Evolutionary conservation across 345 rosid species (phyloP).

Genomic region (Trapa incisa): DNA sequence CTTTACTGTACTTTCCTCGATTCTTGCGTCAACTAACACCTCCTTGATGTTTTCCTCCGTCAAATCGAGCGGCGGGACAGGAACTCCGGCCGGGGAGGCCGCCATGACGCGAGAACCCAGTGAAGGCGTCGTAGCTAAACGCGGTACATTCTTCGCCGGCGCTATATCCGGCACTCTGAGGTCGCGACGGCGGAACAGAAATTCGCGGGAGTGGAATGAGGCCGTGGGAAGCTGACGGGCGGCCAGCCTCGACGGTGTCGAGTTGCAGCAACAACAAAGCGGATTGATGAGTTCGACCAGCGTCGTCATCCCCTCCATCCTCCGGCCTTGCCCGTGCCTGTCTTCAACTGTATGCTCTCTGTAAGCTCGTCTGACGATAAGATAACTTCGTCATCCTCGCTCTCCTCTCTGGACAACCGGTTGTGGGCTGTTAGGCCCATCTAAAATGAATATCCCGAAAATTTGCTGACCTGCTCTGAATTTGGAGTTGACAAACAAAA

Average conservation of each 20-base stretch:
- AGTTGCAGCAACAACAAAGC: neutral
- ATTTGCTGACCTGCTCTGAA: too few species aligned
- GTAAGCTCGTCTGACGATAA: too few species aligned
- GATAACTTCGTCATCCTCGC: too few species aligned
- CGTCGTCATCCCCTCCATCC: neutral
- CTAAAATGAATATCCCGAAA: too few species aligned
- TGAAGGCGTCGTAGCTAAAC: neutral
- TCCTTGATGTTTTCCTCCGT: slow-evolving; percentile 67
- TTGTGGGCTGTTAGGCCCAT: too few species aligned
- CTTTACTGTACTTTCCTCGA: slow-evolving; percentile 33
- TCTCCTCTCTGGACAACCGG: too few species aligned
- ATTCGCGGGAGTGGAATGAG: neutral
- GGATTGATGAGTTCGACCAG: neutral
- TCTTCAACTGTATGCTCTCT: too few species aligned
- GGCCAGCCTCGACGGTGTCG: neutral
- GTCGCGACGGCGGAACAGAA: neutral
- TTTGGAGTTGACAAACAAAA: neutral
- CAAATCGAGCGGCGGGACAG: slow-evolving; percentile 64
- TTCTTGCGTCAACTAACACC: slow-evolving; percentile 60
- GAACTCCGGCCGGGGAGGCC: slow-evolving; percentile 35
- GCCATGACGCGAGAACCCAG: neutral
- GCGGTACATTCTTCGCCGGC: neutral
- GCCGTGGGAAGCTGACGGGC: slow-evolving; percentile 1
- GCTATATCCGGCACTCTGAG: neutral
- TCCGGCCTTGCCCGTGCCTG: too few species aligned